Evolutionary conservation across 2,329 filamentous ascomycete genomes (phyloP), one percentile per base, ranked within the genome.

Genomic region (Aspergillus brasiliensis): DNA sequence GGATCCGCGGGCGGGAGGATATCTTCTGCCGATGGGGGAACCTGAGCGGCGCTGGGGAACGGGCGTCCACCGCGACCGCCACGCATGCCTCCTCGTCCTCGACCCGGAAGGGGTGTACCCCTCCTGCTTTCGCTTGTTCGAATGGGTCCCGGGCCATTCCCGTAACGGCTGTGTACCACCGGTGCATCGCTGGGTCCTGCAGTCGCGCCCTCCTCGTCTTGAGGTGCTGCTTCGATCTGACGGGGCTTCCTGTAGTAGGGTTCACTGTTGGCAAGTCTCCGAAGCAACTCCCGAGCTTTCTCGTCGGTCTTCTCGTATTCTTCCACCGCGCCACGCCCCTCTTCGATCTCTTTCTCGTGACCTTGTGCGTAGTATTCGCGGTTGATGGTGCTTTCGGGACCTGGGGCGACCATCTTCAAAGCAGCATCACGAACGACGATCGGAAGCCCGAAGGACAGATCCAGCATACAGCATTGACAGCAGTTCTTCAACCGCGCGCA

Each of bases 381-480:
- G 80, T 99, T 99, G 76, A 99, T 91, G 57, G 91, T 90, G 74
- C 91, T 96, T 64, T 92, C 86, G 0, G 95, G 95, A 0, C 95
- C 95, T 0, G 95, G 93, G 0, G 94, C 93, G 44, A 98, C 91
- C 90, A 99, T 97, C 82, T 98, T 98, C 64, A 99, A 83, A 5
- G 96, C 95, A 3, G 95, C 95, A 81, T 99, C 95, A 73, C 95
- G 88, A 60, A 99, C 91, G 13, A 93, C 91, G 71, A 99, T 96
- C 10, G 95, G 95, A 27, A 99, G 83, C 23, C 95, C 96, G 72
- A 98, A 99, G 11, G 91, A 94, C 61, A 99, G 81, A 83, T 99
- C 95, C 56, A 99, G 88, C 92, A 98, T 98, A 82, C 95, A 99
- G 79, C 90, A 94, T 81, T 99, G 95, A 73, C 95, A 99, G 81